phyloP scores from a whole-genome alignment of 2,329 filamentous ascomycete genomes.

The Immersiporthe knoxdaviesiana region DNA sequence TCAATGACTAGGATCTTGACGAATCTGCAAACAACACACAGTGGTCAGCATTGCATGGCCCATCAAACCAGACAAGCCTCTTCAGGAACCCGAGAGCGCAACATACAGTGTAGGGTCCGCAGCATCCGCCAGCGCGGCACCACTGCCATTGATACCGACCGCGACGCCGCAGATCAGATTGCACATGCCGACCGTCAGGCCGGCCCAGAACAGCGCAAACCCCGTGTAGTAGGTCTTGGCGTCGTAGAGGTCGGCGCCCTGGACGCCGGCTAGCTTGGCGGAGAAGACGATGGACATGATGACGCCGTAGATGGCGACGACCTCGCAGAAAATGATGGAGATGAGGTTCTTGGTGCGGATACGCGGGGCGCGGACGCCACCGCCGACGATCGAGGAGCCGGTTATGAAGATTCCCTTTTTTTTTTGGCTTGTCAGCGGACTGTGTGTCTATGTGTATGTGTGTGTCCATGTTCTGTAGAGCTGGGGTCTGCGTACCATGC shows the following conservation, averaged over 20 bases:
- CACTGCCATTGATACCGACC: conserved; percentile 97
- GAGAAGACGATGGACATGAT: conserved; percentile 99
- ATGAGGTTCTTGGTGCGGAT: conserved; percentile 99
- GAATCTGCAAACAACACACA: conserved; percentile 62
- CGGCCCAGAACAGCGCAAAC: conserved; percentile 94
- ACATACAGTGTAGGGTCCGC: conserved; percentile 86
- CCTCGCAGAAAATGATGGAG: conserved; percentile 99
- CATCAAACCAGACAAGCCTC: not conserved
- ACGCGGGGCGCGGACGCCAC: conserved; percentile 92
- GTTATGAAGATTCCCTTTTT: conserved; percentile 99
- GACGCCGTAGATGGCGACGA: conserved; percentile 99
- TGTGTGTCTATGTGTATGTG: not conserved
- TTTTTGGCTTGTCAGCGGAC: conserved; percentile 17
- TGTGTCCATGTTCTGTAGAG: not conserved
- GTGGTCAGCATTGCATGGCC: conserved; percentile 32
- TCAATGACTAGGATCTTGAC: conserved; percentile 99
- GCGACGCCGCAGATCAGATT: conserved; percentile 95
- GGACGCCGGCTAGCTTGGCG: conserved; percentile 74
- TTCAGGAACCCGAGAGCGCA: not conserved
- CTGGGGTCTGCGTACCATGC: conserved; percentile 75
- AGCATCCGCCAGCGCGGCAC: conserved; percentile 93
- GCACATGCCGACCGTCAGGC: conserved; percentile 91
- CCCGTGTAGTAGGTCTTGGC: conserved; percentile 89
- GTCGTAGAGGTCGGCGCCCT: conserved; percentile 68
- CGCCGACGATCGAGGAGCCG: conserved; percentile 94